phyloP scores from a whole-genome alignment of 306 rosid species.

The Vigna nakashimae region DNA sequence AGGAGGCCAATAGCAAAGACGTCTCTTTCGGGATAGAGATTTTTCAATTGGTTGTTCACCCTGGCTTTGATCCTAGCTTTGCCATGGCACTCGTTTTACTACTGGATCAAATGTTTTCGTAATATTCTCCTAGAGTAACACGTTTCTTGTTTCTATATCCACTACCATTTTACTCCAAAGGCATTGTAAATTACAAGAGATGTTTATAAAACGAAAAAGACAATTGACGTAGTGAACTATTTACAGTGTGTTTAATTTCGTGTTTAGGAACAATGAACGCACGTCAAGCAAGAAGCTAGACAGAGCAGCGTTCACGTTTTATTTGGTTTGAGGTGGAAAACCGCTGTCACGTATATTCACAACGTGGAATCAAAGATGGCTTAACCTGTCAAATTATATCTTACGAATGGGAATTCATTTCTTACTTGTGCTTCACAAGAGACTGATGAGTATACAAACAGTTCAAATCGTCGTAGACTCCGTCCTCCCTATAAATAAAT shows the following conservation, averaged over 20 bases:
- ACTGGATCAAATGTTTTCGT: constrained; percentile 81
- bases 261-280: background rate
- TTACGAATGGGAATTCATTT: background rate
- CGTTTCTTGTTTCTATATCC: background rate
- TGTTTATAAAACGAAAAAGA: background rate
- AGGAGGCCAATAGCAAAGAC: constrained; percentile 59
- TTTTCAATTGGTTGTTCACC: constrained; percentile 72
- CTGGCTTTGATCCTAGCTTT: constrained; percentile 71
- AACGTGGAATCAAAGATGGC: background rate
- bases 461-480: background rate
- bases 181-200: constrained; percentile 11
- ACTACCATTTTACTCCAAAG: background rate
- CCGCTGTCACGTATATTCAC: background rate
- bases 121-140: background rate
- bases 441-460: constrained; percentile 7
- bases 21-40: constrained; percentile 78
- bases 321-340: background rate
- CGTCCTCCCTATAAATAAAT: background rate
- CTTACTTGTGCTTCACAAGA: background rate
- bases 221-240: background rate
- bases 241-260: background rate
- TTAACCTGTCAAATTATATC: background rate
- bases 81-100: constrained; percentile 86
- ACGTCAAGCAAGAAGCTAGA: background rate
- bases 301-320: background rate